Percentiles rank a stretch among this genome's conserved stretches.
Conservation (phyloP, 2,329 filamentous ascomycete species). For the Talaromyces marneffei region DNA sequence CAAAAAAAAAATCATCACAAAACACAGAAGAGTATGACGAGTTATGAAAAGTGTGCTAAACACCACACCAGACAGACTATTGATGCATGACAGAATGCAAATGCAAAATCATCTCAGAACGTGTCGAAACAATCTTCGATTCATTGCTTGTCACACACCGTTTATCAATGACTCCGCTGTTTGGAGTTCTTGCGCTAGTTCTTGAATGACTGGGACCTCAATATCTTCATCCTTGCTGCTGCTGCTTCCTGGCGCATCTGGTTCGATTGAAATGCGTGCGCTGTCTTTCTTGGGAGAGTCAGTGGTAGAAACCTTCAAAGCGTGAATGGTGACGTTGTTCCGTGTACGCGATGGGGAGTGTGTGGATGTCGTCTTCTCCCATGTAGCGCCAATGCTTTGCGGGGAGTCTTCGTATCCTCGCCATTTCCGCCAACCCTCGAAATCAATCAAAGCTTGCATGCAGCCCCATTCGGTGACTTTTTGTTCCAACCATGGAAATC, state of each 20-base stretch:
- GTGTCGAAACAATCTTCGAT: neutral
- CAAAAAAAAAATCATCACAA: slow-evolving; percentile 8
- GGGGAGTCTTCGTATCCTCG: slow-evolving; percentile 61
- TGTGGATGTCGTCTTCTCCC: neutral
- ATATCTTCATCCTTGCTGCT: slow-evolving; percentile 23
- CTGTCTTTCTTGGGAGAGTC: neutral
- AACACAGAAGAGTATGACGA: slow-evolving; percentile 4
- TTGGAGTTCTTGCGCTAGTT: neutral
- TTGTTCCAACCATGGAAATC: slow-evolving; percentile 92
- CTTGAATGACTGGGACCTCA: neutral
- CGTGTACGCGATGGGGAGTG: slow-evolving; percentile 1
- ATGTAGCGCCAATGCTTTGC: neutral
- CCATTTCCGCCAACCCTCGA: slow-evolving; percentile 97
- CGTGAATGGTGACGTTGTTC: neutral
- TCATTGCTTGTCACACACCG: slow-evolving; percentile 4
- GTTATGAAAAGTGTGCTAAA: neutral
- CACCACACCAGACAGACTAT: no score
- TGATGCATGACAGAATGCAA: neutral
- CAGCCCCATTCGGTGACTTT: slow-evolving; percentile 99
- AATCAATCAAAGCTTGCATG: slow-evolving; percentile 98
- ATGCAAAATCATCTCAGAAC: neutral
- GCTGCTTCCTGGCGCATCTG: slow-evolving; percentile 27
- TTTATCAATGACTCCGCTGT: neutral
- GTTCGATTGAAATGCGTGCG: slow-evolving; percentile 14
- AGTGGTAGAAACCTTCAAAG: neutral